phyloP scores from a whole-genome alignment of 176 grass and related monocot species.

The Avena eriantha region DNA sequence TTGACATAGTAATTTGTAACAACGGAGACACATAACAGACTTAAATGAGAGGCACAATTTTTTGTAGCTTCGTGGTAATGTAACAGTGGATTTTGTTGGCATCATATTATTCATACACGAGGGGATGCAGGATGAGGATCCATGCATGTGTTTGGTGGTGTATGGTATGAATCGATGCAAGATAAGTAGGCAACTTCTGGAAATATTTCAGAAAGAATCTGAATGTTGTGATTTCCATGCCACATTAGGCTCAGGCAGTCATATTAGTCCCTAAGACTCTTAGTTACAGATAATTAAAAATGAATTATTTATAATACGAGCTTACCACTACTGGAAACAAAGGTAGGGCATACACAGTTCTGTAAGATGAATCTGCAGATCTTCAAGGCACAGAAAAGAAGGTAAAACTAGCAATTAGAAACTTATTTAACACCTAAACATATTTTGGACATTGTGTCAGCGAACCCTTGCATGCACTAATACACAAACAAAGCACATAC shows the following conservation, averaged over 20 bases:
- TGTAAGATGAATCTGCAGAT: background rate
- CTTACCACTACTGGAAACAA: background rate
- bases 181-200: background rate
- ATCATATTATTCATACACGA: background rate
- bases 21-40: background rate
- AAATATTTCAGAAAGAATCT: background rate
- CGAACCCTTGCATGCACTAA: background rate
- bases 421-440: background rate
- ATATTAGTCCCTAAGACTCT: background rate
- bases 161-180: background rate
- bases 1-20: background rate
- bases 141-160: background rate
- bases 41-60: background rate
- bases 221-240: background rate
- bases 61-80: slow-evolving; percentile 1
- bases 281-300: background rate
- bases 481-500: background rate
- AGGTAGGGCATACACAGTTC: background rate
- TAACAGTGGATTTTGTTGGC: background rate
- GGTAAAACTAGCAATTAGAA: background rate
- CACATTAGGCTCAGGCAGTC: background rate
- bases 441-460: background rate
- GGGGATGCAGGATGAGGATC: background rate
- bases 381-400: background rate
- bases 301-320: background rate